phyloP scores from a whole-genome alignment of 805 yeast species.

The Saccharomyces paradoxus region DNA sequence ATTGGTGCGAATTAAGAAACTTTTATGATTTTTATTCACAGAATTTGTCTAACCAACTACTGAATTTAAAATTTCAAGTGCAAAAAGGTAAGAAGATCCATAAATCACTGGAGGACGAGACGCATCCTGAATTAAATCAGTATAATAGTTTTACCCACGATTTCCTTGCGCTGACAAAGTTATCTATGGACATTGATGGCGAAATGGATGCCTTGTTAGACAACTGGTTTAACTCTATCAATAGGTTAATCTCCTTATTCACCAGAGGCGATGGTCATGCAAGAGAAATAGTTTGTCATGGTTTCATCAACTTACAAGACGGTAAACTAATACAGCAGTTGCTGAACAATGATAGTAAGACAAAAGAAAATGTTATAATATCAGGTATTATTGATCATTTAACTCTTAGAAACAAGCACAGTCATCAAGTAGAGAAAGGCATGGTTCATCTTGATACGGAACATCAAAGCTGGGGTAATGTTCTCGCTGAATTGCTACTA shows the following conservation, averaged over 20 bases:
- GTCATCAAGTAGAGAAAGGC: constrained; percentile 2
- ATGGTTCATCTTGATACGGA: not conserved
- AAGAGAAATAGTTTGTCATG: constrained; percentile 55
- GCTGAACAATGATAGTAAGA: constrained; percentile 5
- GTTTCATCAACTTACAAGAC: constrained; percentile 33
- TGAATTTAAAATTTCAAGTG: constrained; percentile 35
- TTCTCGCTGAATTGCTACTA: not conserved
- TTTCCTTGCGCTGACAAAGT: constrained; percentile 1
- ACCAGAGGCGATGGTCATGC: constrained; percentile 39
- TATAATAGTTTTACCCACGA: constrained; percentile 12
- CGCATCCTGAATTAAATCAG: constrained; percentile 33
- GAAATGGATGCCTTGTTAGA: constrained; percentile 24
- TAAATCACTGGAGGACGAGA: constrained; percentile 36
- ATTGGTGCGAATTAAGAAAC: constrained; percentile 63
- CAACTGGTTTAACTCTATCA: constrained; percentile 37
- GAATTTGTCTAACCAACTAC: constrained; percentile 1
- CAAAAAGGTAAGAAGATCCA: constrained; percentile 43
- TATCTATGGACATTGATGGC: constrained; percentile 11
- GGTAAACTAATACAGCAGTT: constrained; percentile 7
- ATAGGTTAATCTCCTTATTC: constrained; percentile 37
- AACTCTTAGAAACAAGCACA: constrained; percentile 8
- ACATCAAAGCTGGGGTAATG: not conserved
- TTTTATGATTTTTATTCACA: constrained; percentile 46
- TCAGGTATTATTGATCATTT: constrained; percentile 61
- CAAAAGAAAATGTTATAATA: constrained; percentile 35